These are phyloP conservation scores for Flaveria bidentis DNA, from an alignment of 129 eudicot genomes.

Conservation along the genomic window DNA sequence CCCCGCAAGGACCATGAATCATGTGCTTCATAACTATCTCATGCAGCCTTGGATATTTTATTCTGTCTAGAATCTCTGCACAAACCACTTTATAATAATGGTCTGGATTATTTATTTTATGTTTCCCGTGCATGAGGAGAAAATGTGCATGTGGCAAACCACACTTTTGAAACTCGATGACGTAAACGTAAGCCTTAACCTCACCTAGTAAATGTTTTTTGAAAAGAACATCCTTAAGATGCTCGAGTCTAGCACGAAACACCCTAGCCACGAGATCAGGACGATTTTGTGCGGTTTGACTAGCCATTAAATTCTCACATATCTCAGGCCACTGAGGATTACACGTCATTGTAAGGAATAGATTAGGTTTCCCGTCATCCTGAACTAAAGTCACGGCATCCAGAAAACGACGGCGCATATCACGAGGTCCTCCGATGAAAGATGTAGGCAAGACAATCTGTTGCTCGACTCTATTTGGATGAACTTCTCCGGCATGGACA, in stretches of 20 bases:
- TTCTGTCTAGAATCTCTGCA: slow-evolving; percentile 13
- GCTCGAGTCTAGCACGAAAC: not conserved
- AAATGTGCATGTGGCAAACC: slow-evolving; percentile 7
- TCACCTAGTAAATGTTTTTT: slow-evolving; percentile 24
- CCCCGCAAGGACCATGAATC: slow-evolving; percentile 36
- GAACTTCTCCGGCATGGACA: no score
- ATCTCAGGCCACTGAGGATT: not conserved
- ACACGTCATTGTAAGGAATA: not conserved
- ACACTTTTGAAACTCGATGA: slow-evolving; percentile 23
- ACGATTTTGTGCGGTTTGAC: not conserved
- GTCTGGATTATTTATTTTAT: not conserved
- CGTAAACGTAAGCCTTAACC: slow-evolving; percentile 21
- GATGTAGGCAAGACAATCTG: no score
- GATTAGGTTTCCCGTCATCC: no score
- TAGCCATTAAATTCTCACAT: not conserved
- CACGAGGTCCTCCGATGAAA: no score
- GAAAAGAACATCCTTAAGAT: slow-evolving; percentile 4
- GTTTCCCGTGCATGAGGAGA: not conserved
- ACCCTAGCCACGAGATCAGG: not conserved
- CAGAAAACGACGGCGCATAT: no score
- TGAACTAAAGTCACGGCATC: no score
- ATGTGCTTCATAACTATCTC: slow-evolving; percentile 28
- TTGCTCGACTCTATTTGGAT: no score
- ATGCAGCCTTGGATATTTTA: not conserved
- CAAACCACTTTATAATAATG: slow-evolving; percentile 12